A percentile compares a stretch with the other conserved stretches of the same genome.
These are phyloP conservation scores for Funneliformis mosseae DNA, from an alignment of 192 early-diverging fungal species.

Conservation along the genomic window DNA sequence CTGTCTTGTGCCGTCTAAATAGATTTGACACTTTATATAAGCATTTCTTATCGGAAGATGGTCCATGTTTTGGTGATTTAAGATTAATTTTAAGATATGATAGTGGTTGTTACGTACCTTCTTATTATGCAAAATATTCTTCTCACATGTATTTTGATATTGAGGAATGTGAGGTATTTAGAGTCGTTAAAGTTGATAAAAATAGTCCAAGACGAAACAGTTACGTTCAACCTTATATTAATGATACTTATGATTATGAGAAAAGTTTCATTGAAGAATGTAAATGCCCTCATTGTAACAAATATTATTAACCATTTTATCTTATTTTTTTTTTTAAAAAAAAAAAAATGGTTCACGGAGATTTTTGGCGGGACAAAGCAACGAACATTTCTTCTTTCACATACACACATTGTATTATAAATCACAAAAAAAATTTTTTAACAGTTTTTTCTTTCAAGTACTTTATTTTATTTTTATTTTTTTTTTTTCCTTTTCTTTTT, in stretches of 20 bases:
- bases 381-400: no score
- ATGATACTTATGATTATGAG: neutral
- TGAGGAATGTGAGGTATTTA: slow-evolving; percentile 15
- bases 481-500: no score
- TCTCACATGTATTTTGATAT: slow-evolving; percentile 22
- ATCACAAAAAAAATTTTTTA: no score
- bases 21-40: slow-evolving; percentile 15
- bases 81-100: slow-evolving; percentile 14
- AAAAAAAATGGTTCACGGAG: no score
- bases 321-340: neutral
- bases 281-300: neutral
- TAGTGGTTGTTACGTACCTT: neutral
- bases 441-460: no score
- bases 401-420: no score
- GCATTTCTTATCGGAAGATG: slow-evolving; percentile 13
- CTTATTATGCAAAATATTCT: slow-evolving; percentile 6
- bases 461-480: no score
- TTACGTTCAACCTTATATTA: neutral
- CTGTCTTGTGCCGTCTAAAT: neutral
- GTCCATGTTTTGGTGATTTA: slow-evolving; percentile 13
- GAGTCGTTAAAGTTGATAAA: slow-evolving; percentile 1
- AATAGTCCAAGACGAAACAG: neutral
- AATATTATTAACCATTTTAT: neutral
- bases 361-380: no score
- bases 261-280: neutral